Base-by-base conservation (phyloP, 1,139 yeast species). In the Suhomyces choctaworum region DNA sequence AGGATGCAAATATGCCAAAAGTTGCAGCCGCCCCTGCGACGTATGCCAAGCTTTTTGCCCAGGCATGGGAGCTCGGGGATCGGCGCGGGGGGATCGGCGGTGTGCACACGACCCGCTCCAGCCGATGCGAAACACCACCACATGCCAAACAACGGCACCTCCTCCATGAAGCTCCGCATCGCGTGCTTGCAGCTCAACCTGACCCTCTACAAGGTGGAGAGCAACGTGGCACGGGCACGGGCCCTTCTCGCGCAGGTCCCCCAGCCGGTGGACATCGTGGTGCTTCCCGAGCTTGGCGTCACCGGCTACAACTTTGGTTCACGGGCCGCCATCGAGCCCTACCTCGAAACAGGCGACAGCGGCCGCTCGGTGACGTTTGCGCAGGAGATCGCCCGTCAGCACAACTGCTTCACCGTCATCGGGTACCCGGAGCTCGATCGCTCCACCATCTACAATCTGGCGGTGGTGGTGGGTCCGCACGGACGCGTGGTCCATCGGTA, bases 261-360 rank as follows among this genome's bases (percentile, higher is more conserved):
- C 11, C 36, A 42, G n/a, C 45, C 50, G n/a, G 70, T 78, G 1
- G 89, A 87, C 53, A 48, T 89, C 16, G 58, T 89, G 5, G 75
- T 90, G 2, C 68, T 90, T 11, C 96, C 97, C 0, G 97, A 90
- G 52, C 62, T 89, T 37, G 90, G 95, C 0, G 62, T 90, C 16
- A 84, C 96, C 0, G 97, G 97, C 1, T 90, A 89, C 58, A 84
- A 83, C 51, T 88, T 82, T 58, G 54, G 61, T 11, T 61, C 70
- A 10, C 57, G 66, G 14, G 46, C 53, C 0, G 80, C 77, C n/a
- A 77, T 89, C 7, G 54, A 56, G 30, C 92, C 92, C 2, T 80
- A 61, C 48, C 58, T 84, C 16, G 90, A 83, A 42, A 41, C 48
- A 2, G 36, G 42, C 3, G 54, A 60, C 37, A 9, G 48, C 39